Evolutionary conservation across 2,329 filamentous ascomycete species (phyloP).

Genomic region (Nemania sp.): DNA sequence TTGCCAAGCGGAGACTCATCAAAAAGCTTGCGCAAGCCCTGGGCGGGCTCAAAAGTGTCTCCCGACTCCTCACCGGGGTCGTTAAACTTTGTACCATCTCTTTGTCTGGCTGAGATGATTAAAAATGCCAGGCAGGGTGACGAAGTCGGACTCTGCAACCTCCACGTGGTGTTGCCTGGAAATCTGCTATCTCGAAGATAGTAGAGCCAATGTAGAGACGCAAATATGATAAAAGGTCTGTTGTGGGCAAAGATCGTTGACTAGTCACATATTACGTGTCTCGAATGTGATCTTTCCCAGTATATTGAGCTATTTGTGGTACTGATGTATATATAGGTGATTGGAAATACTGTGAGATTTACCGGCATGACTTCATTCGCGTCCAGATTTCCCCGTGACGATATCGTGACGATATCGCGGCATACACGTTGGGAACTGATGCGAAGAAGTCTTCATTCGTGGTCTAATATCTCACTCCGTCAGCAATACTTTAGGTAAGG

Average conservation of each 20-base stretch:
- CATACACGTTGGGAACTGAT: background rate
- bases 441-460: background rate
- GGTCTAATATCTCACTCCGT: background rate
- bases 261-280: no score
- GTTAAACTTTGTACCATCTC: constrained; percentile 6
- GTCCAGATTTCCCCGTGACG: background rate
- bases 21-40: background rate
- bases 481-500: no score
- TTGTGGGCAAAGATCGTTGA: background rate
- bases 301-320: background rate
- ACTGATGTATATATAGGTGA: background rate
- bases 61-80: background rate
- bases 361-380: background rate
- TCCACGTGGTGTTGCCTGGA: constrained; percentile 26
- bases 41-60: background rate
- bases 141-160: constrained; percentile 26
- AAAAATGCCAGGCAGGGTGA: background rate
- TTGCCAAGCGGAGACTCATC: background rate
- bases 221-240: background rate
- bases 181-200: background rate
- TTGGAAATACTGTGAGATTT: background rate
- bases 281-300: no score
- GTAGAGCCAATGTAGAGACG: constrained; percentile 23
- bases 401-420: background rate
- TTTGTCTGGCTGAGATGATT: background rate